Conservation (phyloP, 2,329 filamentous ascomycete genomes). For the Xylariaceae sp. region DNA sequence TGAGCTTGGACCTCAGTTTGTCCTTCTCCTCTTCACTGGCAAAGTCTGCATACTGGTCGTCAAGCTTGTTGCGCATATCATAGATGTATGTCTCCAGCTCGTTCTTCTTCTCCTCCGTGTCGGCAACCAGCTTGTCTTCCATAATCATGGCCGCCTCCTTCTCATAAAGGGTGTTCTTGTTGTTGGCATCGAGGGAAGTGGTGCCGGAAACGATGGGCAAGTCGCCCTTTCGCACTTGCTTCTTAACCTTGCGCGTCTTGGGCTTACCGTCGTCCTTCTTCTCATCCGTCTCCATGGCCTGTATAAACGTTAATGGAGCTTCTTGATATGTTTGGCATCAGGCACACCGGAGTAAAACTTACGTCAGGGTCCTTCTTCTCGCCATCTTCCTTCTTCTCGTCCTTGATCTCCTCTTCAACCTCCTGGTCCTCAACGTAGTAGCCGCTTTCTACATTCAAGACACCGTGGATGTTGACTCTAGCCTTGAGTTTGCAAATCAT, state of each 20-base stretch:
- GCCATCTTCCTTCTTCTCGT: conserved; percentile 55
- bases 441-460: conserved; percentile 92
- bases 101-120: conserved; percentile 99
- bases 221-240: conserved; percentile 97
- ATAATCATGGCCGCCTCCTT: conserved; percentile 89
- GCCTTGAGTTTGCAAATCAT: conserved; percentile 99
- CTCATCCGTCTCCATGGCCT: conserved; percentile 84
- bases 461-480: conserved; percentile 90
- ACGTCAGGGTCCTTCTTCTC: conserved; percentile 70
- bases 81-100: conserved; percentile 98
- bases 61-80: conserved; percentile 91
- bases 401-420: conserved; percentile 87
- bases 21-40: conserved; percentile 90
- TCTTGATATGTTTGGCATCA: neutral
- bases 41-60: conserved; percentile 86
- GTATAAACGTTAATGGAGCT: conserved; percentile 12
- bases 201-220: conserved; percentile 83
- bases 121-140: conserved; percentile 97
- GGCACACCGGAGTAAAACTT: conserved; percentile 42
- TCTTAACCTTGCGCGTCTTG: conserved; percentile 97
- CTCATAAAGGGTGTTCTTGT: conserved; percentile 70
- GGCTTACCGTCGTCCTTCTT: conserved; percentile 61
- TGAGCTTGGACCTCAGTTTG: conserved; percentile 79
- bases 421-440: conserved; percentile 99
- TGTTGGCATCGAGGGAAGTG: conserved; percentile 67